phyloP scores from a whole-genome alignment of 2,329 filamentous ascomycete species.

The Exophiala lecanii-corni region DNA sequence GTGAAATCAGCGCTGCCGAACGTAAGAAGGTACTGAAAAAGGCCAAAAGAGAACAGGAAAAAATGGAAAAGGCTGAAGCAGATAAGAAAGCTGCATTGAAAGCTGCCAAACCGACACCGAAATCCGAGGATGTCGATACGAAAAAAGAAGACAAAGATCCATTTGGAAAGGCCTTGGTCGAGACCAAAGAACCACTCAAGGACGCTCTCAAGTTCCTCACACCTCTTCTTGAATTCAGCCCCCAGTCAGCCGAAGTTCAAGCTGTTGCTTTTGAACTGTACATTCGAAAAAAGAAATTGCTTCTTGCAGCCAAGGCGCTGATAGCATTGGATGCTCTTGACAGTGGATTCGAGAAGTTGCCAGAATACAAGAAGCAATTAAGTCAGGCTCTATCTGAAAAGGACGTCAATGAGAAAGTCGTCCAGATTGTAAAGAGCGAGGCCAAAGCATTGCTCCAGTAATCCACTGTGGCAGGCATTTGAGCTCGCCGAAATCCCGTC shows the following conservation, averaged over 20 bases:
- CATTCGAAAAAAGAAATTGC: slow-evolving; percentile 79
- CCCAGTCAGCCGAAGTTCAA: slow-evolving; percentile 76
- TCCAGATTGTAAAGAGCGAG: slow-evolving; percentile 15
- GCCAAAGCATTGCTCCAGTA: slow-evolving; percentile 10
- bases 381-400: slow-evolving; percentile 56
- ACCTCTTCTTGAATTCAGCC: slow-evolving; percentile 76
- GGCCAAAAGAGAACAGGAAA: slow-evolving; percentile 73
- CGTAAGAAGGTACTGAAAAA: slow-evolving; percentile 87
- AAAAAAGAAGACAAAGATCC: slow-evolving; percentile 93
- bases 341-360: slow-evolving; percentile 63
- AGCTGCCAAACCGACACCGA: slow-evolving; percentile 57
- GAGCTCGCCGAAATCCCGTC: too few species aligned
- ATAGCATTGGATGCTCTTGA: slow-evolving; percentile 68
- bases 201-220: slow-evolving; percentile 83
- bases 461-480: too few species aligned
- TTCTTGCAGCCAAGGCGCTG: slow-evolving; percentile 82
- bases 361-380: slow-evolving; percentile 69
- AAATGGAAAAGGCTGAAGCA: slow-evolving; percentile 70
- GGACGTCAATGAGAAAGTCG: slow-evolving; percentile 60
- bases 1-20: slow-evolving; percentile 54
- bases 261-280: slow-evolving; percentile 86
- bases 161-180: slow-evolving; percentile 70
- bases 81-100: slow-evolving; percentile 85
- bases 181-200: slow-evolving; percentile 75
- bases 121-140: slow-evolving; percentile 50